phyloP scores from a whole-genome alignment of 2,329 filamentous ascomycete species.

The Xylaria sp. region DNA sequence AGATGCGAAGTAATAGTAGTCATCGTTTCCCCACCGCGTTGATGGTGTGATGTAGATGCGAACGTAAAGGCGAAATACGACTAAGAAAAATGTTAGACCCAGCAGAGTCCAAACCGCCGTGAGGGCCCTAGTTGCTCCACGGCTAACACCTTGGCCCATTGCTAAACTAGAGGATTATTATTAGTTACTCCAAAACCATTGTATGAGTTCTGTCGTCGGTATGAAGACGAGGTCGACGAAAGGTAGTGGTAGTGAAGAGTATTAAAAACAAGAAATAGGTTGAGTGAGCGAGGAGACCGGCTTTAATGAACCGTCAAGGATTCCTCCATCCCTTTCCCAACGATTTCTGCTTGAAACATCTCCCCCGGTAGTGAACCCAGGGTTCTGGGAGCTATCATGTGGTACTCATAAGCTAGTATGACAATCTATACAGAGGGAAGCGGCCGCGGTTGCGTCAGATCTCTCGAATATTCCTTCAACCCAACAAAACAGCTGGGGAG shows the following conservation, averaged over 20 bases:
- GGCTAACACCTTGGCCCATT: slow-evolving; percentile 12
- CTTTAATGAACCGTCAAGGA: not conserved
- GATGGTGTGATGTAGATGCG: slow-evolving; percentile 9
- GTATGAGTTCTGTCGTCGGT: no score
- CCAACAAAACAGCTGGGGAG: not conserved
- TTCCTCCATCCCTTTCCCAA: slow-evolving; percentile 3
- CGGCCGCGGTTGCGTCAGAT: not conserved
- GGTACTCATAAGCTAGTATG: not conserved
- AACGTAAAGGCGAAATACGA: slow-evolving; percentile 31
- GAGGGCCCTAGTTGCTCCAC: slow-evolving; percentile 8
- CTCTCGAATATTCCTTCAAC: not conserved
- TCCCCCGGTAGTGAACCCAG: not conserved
- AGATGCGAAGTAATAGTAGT: slow-evolving; percentile 26
- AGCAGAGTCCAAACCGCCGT: slow-evolving; percentile 22
- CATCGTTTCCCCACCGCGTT: slow-evolving; percentile 20
- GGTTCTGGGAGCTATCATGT: not conserved
- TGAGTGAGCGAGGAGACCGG: not conserved
- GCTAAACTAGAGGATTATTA: not conserved
- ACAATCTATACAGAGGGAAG: not conserved
- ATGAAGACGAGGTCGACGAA: not conserved
- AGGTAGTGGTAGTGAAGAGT: not conserved
- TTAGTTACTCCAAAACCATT: not conserved
- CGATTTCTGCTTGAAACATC: not conserved
- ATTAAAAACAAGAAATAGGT: not conserved
- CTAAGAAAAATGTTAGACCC: slow-evolving; percentile 23